These are phyloP conservation scores for Spirogloea muscicola DNA, from an alignment of 139 green algal genomes.

Conservation along the genomic window DNA sequence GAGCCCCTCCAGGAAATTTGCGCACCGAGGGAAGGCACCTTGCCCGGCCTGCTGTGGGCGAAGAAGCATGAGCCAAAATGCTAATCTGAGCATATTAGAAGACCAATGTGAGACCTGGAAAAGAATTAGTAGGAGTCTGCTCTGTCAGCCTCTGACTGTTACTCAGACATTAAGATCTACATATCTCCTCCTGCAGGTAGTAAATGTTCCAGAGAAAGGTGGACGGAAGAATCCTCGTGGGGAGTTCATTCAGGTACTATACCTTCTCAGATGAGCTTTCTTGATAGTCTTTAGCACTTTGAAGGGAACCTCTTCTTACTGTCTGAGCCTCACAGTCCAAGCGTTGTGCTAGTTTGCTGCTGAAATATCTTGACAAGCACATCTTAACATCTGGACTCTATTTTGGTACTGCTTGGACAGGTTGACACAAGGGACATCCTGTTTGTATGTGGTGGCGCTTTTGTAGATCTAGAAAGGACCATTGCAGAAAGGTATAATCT, in stretches of 20 bases:
- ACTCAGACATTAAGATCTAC: background rate
- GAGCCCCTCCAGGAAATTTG: slow-evolving; percentile 13
- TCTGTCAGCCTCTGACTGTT: no score
- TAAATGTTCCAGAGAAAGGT: slow-evolving; percentile 95
- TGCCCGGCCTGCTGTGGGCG: slow-evolving; percentile 1
- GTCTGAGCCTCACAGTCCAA: background rate
- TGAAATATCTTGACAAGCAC: background rate
- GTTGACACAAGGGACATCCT: slow-evolving; percentile 95
- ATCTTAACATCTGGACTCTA: background rate
- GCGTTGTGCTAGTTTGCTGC: background rate
- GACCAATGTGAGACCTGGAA: background rate
- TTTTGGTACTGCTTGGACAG: slow-evolving; percentile 9
- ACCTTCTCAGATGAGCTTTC: no score
- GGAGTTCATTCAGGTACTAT: slow-evolving; percentile 66
- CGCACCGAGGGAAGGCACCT: slow-evolving; percentile 2
- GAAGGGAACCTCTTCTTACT: background rate
- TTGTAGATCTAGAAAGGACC: slow-evolving; percentile 80
- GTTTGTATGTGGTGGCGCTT: slow-evolving; percentile 93
- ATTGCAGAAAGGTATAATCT: slow-evolving; percentile 41
- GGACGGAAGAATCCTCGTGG: slow-evolving; percentile 79
- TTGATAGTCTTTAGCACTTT: no score
- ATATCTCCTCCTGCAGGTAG: slow-evolving; percentile 60
- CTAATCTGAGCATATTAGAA: slow-evolving; percentile 27
- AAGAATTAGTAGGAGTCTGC: slow-evolving; percentile 4
- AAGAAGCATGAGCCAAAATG: slow-evolving; percentile 57